Conservation (phyloP, 2,329 filamentous ascomycete species). For the Aspergillaceae sp. region DNA sequence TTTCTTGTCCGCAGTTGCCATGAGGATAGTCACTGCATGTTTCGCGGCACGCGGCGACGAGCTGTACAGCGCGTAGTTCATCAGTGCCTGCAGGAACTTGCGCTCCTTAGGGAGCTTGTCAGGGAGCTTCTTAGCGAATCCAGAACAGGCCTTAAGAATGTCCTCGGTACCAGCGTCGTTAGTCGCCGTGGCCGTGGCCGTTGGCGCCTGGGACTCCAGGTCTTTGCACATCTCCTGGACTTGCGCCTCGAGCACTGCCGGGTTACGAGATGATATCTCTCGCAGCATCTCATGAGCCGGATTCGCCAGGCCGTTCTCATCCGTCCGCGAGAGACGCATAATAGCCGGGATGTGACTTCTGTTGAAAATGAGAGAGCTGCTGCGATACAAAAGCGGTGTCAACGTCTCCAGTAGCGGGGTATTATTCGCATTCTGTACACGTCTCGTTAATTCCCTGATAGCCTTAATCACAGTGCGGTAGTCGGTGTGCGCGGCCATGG, state of each 20-base stretch:
- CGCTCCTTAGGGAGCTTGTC: slow-evolving; percentile 73
- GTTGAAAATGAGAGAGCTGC: slow-evolving; percentile 81
- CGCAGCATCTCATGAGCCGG: slow-evolving; percentile 83
- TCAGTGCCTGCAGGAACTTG: slow-evolving; percentile 71
- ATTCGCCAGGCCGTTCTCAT: slow-evolving; percentile 66
- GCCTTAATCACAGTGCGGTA: slow-evolving; percentile 86
- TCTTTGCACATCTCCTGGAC: slow-evolving; percentile 85
- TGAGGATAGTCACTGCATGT: slow-evolving; percentile 83
- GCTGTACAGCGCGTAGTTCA: slow-evolving; percentile 74
- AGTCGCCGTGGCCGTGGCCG: slow-evolving; percentile 51
- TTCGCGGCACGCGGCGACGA: slow-evolving; percentile 77
- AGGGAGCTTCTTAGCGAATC: slow-evolving; percentile 79
- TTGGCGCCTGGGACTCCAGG: slow-evolving; percentile 71
- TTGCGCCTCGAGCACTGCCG: slow-evolving; percentile 85
- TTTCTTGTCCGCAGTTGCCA: slow-evolving; percentile 67
- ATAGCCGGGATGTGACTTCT: slow-evolving; percentile 86
- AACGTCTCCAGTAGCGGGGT: slow-evolving; percentile 66
- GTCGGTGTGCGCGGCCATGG: slow-evolving; percentile 76
- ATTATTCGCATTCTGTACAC: slow-evolving; percentile 59
- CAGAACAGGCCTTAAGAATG: slow-evolving; percentile 86
- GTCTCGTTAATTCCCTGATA: slow-evolving; percentile 79
- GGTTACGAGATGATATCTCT: slow-evolving; percentile 82
- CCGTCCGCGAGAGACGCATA: slow-evolving; percentile 75
- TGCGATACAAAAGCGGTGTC: slow-evolving; percentile 72
- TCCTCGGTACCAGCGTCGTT: slow-evolving; percentile 74